Evolutionary conservation across 176 grass and related monocot genomes (phyloP), one percentile per base, ranked within the genome.

Genomic region (Rhynchospora breviuscula): DNA sequence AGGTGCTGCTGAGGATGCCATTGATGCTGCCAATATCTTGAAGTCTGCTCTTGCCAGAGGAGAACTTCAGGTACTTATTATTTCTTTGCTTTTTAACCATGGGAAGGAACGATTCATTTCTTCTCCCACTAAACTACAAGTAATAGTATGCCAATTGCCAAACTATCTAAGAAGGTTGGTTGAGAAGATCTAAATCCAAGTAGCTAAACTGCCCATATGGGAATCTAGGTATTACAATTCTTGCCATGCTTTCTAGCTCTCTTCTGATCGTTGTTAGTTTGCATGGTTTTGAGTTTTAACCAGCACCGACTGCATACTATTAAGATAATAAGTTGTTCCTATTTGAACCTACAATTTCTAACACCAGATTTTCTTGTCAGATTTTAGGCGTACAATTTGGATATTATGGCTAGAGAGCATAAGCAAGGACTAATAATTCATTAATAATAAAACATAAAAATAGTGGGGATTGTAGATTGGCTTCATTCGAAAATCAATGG

Each of bases 21-120:
- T 95, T 86, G 96, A 99, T 90, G 96, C 93, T 67, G 96, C 96
- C 59, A 99, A 99, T 89, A 95, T 99, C 69, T 86, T 99, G 72
- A 99, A 99, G 75, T 93, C 93, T 85, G 93, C 96, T 89, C 93
- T 99, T 87, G 93, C 91, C 12, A 99, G 96, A 92, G 96, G 96
- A 87, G 96, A 99, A 95, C 81, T 99, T 21, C 96, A 99, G 93
- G 96, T 99, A 91, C 23, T 53, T 3, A 79, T 7, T 81, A 22
- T 60, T 47, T 70, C 54, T 87, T 81, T 46, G 31, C 56, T 81
- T 59, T 14, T 10, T 52, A 76, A 14, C 48, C 19, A 13, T 76
- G 14, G 53, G 21, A 76, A 76, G 47, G 21, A 76, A 76, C 23
- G 26, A 76, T 53, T 76, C 22, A 7, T 51, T 25, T 22, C 12